phyloP scores from a whole-genome alignment of 768 basidiomycete species.

The Phanerodontia chrysosporium region DNA sequence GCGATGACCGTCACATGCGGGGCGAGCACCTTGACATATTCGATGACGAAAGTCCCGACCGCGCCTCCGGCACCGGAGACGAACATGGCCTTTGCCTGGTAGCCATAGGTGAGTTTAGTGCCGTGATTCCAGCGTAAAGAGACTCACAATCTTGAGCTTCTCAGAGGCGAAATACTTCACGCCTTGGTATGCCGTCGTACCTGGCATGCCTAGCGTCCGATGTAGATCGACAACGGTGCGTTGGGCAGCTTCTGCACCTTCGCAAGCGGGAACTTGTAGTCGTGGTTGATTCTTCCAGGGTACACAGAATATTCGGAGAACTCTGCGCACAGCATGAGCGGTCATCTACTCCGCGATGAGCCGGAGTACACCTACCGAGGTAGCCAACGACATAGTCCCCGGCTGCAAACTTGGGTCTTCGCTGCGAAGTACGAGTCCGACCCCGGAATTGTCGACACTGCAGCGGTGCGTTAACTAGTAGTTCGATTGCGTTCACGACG shows the following conservation, averaged over 20 bases:
- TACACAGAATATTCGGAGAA: constrained; percentile 7
- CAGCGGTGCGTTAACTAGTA: not conserved
- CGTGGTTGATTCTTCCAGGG: not conserved
- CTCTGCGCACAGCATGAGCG: not conserved
- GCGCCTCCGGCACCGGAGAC: constrained; percentile 39
- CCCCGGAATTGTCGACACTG: constrained; percentile 2
- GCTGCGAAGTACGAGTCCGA: not conserved
- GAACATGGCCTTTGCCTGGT: constrained; percentile 26
- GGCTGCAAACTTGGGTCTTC: not conserved
- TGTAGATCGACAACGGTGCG: not conserved
- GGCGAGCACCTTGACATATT: constrained; percentile 33
- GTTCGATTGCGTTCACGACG: not conserved
- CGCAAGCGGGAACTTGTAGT: not conserved
- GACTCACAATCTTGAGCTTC: constrained; percentile 33
- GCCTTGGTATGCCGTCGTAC: constrained; percentile 23
- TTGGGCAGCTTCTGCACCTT: not conserved
- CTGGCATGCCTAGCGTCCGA: constrained; percentile 10
- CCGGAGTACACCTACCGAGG: not conserved
- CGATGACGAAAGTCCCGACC: constrained; percentile 50
- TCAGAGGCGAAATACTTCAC: constrained; percentile 33
- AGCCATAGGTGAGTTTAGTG: not conserved
- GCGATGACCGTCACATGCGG: constrained; percentile 51
- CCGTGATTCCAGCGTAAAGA: not conserved
- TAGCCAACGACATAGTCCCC: constrained; percentile 5
- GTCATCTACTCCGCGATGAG: not conserved